These are phyloP conservation scores for Vinca major DNA, from an alignment of 305 asterid species.

Conservation along the genomic window DNA sequence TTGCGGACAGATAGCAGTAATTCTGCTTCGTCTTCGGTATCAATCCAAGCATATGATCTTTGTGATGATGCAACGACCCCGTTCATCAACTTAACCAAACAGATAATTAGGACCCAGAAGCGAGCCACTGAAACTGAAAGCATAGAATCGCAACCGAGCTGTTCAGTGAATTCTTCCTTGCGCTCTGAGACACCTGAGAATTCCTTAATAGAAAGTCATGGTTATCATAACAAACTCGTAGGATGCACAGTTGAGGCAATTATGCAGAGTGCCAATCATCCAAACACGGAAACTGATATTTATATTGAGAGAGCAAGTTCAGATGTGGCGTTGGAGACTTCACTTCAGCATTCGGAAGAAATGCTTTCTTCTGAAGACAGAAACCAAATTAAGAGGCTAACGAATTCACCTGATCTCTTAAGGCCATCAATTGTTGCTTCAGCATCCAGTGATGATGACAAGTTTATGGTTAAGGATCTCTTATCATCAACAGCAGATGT, in stretches of 20 bases:
- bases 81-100: conserved; percentile 27
- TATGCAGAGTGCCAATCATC: conserved; percentile 30
- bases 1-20: conserved; percentile 56
- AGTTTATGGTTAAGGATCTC: conserved; percentile 42
- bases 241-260: conserved; percentile 20
- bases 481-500: conserved; percentile 22
- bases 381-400: conserved; percentile 16
- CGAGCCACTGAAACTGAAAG: conserved; percentile 31
- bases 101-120: conserved; percentile 27
- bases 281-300: conserved; percentile 27
- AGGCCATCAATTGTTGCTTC: conserved; percentile 17
- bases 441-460: conserved; percentile 35
- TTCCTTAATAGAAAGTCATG: conserved; percentile 28
- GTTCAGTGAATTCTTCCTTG: conserved; percentile 48
- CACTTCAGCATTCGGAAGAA: conserved; percentile 8
- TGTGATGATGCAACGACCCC: conserved; percentile 50
- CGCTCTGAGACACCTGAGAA: conserved; percentile 33
- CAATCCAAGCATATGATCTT: conserved; percentile 65
- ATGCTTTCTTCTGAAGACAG: conserved; percentile 20
- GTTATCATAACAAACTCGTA: conserved; percentile 23
- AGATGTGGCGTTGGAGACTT: conserved; percentile 17
- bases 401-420: conserved; percentile 9
- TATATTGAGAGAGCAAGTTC: conserved; percentile 28
- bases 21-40: conserved; percentile 67
- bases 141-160: conserved; percentile 38